Percentiles rank a stretch among this genome's conserved stretches.
Evolutionary conservation across 2,329 filamentous ascomycete genomes (phyloP).

Genomic region (Trichoderma sp.): DNA sequence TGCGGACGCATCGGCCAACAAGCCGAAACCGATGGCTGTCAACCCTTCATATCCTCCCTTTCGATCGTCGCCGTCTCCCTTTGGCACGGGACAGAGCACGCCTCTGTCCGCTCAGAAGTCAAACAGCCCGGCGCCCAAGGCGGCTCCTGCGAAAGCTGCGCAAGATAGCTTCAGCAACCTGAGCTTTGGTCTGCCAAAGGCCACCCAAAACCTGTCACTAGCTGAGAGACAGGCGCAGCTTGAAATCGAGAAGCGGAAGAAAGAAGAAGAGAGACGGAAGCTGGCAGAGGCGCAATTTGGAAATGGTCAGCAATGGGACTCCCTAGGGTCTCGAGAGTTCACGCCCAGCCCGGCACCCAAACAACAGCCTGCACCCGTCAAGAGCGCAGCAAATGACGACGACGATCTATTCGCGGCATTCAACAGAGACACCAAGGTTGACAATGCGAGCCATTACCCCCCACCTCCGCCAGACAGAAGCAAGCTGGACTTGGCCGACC

Average conservation of each 20-base stretch:
- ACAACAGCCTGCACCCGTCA: slow-evolving; percentile 26
- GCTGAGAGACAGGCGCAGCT: slow-evolving; percentile 74
- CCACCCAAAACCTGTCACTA: slow-evolving; percentile 70
- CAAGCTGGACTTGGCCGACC: slow-evolving; percentile 53
- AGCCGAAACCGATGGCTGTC: slow-evolving; percentile 43
- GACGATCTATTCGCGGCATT: slow-evolving; percentile 70
- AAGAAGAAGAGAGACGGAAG: slow-evolving; percentile 72
- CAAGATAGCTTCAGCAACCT: slow-evolving; percentile 79
- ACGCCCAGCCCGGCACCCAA: slow-evolving; percentile 37
- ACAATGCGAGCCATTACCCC: slow-evolving; percentile 66
- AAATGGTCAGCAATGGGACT: slow-evolving; percentile 74
- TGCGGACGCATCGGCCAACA: slow-evolving; percentile 40
- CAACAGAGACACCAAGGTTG: slow-evolving; percentile 65
- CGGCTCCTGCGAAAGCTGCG: slow-evolving; percentile 51
- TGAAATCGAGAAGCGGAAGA: slow-evolving; percentile 65
- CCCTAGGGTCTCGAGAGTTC: slow-evolving; percentile 58
- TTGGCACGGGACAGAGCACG: slow-evolving; percentile 57
- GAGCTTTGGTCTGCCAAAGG: slow-evolving; percentile 57
- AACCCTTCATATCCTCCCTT: slow-evolving; percentile 52
- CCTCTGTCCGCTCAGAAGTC: slow-evolving; percentile 55
- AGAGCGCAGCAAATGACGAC: slow-evolving; percentile 44
- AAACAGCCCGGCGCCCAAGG: slow-evolving; percentile 45
- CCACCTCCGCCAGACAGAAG: slow-evolving; percentile 49
- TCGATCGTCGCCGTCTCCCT: slow-evolving; percentile 57
- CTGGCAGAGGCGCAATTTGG: slow-evolving; percentile 78